These are phyloP conservation scores for Pleurotus cornucopiae DNA, from an alignment of 768 basidiomycete species.

Conservation along the genomic window DNA sequence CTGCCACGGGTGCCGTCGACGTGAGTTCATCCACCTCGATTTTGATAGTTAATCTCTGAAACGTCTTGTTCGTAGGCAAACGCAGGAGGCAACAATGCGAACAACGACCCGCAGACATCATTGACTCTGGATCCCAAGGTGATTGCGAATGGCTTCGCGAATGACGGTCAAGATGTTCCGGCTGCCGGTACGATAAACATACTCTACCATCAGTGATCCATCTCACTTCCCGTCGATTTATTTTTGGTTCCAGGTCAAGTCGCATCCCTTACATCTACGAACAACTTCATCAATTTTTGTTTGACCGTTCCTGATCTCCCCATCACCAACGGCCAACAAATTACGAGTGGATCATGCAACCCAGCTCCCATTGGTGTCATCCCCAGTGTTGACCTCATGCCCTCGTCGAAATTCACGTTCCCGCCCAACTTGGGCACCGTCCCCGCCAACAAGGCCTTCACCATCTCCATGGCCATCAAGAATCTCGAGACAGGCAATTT, in stretches of 20 bases:
- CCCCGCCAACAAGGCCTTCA: constrained; percentile 43
- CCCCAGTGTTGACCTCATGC: constrained; percentile 40
- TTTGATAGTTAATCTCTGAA: constrained; percentile 14
- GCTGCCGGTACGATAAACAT: constrained; percentile 20
- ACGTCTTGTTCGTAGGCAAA: not conserved
- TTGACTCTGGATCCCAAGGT: constrained; percentile 42
- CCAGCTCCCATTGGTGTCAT: constrained; percentile 55
- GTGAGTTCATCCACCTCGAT: not conserved
- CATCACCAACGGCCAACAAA: constrained; percentile 53
- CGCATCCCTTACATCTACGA: constrained; percentile 46
- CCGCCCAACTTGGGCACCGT: constrained; percentile 43
- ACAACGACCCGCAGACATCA: constrained; percentile 40
- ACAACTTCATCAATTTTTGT: constrained; percentile 65
- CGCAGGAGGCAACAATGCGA: constrained; percentile 13
- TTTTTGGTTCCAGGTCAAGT: constrained; percentile 33
- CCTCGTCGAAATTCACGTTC: constrained; percentile 42
- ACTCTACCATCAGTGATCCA: not conserved
- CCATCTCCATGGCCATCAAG: constrained; percentile 42
- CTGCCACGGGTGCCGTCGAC: constrained; percentile 27
- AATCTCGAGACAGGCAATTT: constrained; percentile 48
- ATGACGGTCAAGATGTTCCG: constrained; percentile 45
- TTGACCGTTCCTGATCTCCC: constrained; percentile 37
- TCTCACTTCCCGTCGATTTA: not conserved
- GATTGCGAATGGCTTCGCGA: constrained; percentile 39
- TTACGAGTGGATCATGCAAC: constrained; percentile 55